Evolutionary conservation across 2,329 filamentous ascomycete species (phyloP), one percentile per base, ranked within the genome.

Genomic region (Monilinia vaccinii-corymbosi): DNA sequence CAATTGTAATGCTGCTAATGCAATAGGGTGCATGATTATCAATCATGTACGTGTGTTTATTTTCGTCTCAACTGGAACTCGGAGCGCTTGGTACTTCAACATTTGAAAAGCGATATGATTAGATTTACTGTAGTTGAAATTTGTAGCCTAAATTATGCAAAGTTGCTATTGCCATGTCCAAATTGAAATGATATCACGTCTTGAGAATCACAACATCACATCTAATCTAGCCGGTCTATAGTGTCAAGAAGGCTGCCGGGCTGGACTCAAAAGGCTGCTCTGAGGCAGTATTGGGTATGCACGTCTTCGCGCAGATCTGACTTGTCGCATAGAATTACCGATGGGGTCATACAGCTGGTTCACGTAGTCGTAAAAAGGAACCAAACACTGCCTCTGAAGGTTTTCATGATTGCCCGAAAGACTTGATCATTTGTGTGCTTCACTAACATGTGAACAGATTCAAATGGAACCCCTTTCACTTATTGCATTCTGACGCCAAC

Each of bases 371-470:
- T 32, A 32, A 21, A 23, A 23, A 34, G 42, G 16, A 18, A n/a
- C 9, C 53, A 31, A 48, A 48, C 10, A 48, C n/a, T 47, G 38
- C 21, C 21, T 56, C 44, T 25, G 53, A 40, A 44, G 23, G 34
- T n/a, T 50, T 40, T 51, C 36, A 58, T 32, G 23, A 32, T 49
- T 38, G 32, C 36, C 49, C 25, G 32, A 40, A 50, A 49, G 9
- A 16, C 36, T 31, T 49, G 32, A 58, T 50, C 25, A 49, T 40
- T 58, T 28, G 31, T 46, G 28, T 48, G 53, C 53, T 49, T 50
- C 46, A 50, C 46, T 49, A 58, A 58, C 44, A 46, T 28, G 34
- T 58, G 45, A 47, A 36, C 28, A 55, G 42, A 55, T 44, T 34
- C 44, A 32, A 60, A 32, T 48, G 32, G 42, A 55, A 31, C 32